Conservation (phyloP, 192 early-diverging fungal genomes). For the Allomyces arbusculus region DNA sequence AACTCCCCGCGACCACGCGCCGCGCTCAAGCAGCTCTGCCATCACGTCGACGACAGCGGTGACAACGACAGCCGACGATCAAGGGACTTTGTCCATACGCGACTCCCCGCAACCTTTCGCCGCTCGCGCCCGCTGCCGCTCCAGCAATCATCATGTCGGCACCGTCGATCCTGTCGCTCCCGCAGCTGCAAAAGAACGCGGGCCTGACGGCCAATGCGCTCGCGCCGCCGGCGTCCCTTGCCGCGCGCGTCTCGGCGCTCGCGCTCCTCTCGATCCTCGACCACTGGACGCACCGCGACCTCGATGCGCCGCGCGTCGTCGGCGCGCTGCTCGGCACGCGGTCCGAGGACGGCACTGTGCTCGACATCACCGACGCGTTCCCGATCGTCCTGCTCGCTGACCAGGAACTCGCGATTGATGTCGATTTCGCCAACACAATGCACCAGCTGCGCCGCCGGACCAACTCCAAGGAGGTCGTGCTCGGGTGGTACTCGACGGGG, state of each 20-base stretch:
- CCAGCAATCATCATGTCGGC: too few species aligned
- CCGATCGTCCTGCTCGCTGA: constrained; percentile 32
- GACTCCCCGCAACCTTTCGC: too few species aligned
- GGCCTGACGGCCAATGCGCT: too few species aligned
- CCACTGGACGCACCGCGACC: constrained; percentile 71
- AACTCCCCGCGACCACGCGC: too few species aligned
- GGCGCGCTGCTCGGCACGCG: constrained; percentile 77
- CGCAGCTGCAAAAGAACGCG: too few species aligned
- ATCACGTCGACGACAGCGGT: too few species aligned
- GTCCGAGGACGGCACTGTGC: constrained; percentile 66
- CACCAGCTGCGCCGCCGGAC: constrained; percentile 71
- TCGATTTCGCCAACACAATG: constrained; percentile 74
- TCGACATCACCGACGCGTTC: constrained; percentile 78
- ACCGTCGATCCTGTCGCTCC: too few species aligned
- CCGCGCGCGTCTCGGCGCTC: constrained; percentile 45
- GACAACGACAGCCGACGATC: too few species aligned
- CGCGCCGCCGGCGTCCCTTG: too few species aligned
- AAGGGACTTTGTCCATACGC: too few species aligned
- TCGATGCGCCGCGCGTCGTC: constrained; percentile 61
- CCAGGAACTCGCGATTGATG: constrained; percentile 58
- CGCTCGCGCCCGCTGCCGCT: too few species aligned
- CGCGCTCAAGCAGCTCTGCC: too few species aligned
- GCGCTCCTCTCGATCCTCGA: constrained; percentile 83
- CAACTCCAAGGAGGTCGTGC: constrained; percentile 69
- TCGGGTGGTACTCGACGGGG: constrained; percentile 85